Conservation (phyloP, 306 rosid genomes). For the Cajanus cajan region DNA sequence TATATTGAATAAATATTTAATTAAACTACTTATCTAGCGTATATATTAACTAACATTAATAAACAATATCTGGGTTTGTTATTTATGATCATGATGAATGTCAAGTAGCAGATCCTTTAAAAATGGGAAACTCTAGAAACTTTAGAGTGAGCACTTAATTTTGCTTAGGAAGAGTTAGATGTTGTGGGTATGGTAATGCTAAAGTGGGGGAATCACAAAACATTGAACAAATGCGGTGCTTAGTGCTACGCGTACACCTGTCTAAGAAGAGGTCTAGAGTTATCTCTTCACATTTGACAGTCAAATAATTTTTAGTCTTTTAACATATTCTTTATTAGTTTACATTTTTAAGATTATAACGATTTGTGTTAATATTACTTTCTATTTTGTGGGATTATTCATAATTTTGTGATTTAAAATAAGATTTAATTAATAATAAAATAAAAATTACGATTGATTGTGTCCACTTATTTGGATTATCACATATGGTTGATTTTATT, state of each 20-base stretch:
- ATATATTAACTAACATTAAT: background rate
- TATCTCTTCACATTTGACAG: background rate
- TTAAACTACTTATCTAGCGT: background rate
- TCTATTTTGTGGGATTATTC: too few relatives aligned
- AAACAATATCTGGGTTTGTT: background rate
- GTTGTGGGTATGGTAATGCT: background rate
- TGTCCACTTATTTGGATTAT: too few relatives aligned
- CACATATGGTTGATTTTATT: too few relatives aligned
- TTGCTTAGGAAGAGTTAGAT: background rate
- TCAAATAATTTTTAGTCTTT: slow-evolving; percentile 1
- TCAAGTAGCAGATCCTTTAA: background rate
- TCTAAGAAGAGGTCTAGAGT: too few relatives aligned
- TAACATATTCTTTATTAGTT: too few relatives aligned
- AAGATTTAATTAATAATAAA: too few relatives aligned
- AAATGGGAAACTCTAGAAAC: background rate
- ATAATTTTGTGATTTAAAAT: too few relatives aligned
- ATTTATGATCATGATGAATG: background rate
- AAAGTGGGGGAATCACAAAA: background rate
- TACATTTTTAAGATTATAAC: too few relatives aligned
- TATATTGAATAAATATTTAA: background rate
- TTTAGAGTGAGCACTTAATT: background rate
- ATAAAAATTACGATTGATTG: too few relatives aligned
- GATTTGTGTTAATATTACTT: too few relatives aligned
- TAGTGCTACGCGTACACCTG: slow-evolving; percentile 11
- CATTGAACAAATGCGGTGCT: background rate